Percentiles rank a stretch among this genome's conserved stretches.
These are phyloP conservation scores for Colletotrichum lini DNA, from an alignment of 2,329 filamentous ascomycete genomes.

Conservation along the genomic window DNA sequence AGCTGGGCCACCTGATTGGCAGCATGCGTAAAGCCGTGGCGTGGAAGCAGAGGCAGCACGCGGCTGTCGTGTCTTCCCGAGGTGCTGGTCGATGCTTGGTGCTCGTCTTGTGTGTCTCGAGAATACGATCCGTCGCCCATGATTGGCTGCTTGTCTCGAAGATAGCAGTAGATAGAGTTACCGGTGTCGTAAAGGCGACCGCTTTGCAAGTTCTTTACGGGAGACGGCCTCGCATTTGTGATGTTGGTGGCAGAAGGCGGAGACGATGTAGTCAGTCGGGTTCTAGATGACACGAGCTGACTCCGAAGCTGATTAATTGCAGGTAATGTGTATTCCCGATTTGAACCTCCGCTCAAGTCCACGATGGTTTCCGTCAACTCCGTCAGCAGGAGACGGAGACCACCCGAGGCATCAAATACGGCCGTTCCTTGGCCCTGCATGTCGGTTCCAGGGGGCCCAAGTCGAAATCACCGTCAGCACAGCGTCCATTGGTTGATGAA, in stretches of 20 bases:
- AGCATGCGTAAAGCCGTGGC: too few species aligned
- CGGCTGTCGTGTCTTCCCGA: not conserved
- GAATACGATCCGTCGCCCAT: not conserved
- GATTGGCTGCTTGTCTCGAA: not conserved
- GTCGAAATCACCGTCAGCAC: not conserved
- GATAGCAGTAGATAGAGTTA: accelerated
- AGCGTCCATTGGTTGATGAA: constrained; percentile 10
- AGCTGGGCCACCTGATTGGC: not conserved
- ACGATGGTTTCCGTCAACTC: not conserved
- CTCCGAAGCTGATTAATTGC: too few species aligned
- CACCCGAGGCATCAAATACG: not conserved
- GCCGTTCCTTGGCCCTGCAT: constrained; percentile 24
- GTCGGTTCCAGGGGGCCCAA: constrained; percentile 2
- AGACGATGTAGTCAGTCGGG: too few species aligned
- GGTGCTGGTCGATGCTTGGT: not conserved
- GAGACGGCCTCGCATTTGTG: not conserved
- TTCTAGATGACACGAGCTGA: not conserved
- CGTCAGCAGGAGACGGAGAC: not conserved
- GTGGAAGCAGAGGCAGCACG: not conserved
- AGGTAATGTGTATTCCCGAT: not conserved
- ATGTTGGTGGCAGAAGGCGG: too few species aligned
- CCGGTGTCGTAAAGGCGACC: not conserved
- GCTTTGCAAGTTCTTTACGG: too few species aligned
- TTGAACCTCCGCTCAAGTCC: not conserved
- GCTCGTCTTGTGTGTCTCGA: not conserved